Base-by-base conservation (phyloP, 208 protist species). In the Phytomonas serpens region DNA sequence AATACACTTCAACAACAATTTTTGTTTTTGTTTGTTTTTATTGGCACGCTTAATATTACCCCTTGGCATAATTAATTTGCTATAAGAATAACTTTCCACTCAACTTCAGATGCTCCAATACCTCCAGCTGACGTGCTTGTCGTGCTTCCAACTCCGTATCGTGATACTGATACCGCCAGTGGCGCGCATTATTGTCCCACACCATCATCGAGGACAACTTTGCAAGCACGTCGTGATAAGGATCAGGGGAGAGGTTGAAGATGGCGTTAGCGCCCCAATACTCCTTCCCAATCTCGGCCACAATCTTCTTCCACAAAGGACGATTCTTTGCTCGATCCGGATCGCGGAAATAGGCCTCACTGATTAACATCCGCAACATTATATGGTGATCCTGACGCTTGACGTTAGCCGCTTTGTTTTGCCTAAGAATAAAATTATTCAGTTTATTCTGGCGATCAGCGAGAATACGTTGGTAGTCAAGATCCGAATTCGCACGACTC, bases 201-300 rank as follows among this genome's bases (percentile, higher is more conserved):
- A 96, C 36, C 86, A 92, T 93, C 91, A 96, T 96, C 13, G 88
- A 93, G 13, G 86, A 93, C 63, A 96, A 69, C 76, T 89, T 92
- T 23, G 88, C 77, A 30, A 96, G 67, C 38, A 93, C 85, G 66
- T 79, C 78, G 37, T 93, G 81, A 75, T 96, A 96, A 29, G 91
- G 91, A 68, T 96, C 91, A n/a, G 88, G 83, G 3, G 88, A 85
- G 42, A 89, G 76, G 57, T 79, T 86, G 57, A 93, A 85, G 42
- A 93, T 89, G 2, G 88, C 85, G 66, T 83, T 86, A 7, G 88
- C 88, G 40, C 85, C 84, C 73, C 80, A 83, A 80, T 91, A 96
- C 80, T 93, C 85, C 72, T 90, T 90, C 42, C 87, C 77, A 32
- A 93, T 78, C 19, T 80, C 79, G 3, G 79, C 80, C 68, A 93